These are phyloP conservation scores for Citrullus colocynthis DNA, from an alignment of 306 rosid species.

Conservation along the genomic window DNA sequence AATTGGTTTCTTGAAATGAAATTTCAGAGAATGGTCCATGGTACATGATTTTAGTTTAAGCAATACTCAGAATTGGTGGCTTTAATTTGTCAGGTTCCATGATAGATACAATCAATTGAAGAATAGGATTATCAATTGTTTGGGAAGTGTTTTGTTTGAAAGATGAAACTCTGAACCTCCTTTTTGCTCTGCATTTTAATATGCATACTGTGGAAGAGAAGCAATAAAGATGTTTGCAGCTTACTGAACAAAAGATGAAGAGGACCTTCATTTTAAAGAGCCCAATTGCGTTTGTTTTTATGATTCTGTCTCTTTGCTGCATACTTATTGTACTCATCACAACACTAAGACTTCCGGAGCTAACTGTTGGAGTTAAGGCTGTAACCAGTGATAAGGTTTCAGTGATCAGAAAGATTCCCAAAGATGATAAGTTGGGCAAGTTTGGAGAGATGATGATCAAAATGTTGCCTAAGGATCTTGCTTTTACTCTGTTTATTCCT, in stretches of 20 bases:
- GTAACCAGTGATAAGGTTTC: constrained; percentile 18
- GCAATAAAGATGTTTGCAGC: not conserved
- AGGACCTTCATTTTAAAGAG: constrained; percentile 28
- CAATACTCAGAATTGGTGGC: not conserved
- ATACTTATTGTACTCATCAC: constrained; percentile 27
- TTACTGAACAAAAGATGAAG: constrained; percentile 24
- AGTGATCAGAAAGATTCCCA: constrained; percentile 18
- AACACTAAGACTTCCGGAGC: constrained; percentile 50
- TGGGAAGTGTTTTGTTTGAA: not conserved
- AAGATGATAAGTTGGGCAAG: constrained; percentile 19
- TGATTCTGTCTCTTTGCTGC: constrained; percentile 34
- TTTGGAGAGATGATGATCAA: constrained; percentile 72
- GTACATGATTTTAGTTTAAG: not conserved
- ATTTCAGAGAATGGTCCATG: not conserved
- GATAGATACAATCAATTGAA: not conserved
- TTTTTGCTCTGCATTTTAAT: not conserved
- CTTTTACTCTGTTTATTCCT: constrained; percentile 70
- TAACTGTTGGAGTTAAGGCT: constrained; percentile 10
- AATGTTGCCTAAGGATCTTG: constrained; percentile 76
- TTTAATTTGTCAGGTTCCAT: not conserved
- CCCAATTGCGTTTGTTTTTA: constrained; percentile 31
- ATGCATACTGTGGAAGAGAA: not conserved
- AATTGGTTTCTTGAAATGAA: not conserved
- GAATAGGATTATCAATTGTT: not conserved
- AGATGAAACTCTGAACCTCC: not conserved